Evolutionary conservation across 1,139 yeast genomes (phyloP).

Genomic region (Saccharomyces hybrid): DNA sequence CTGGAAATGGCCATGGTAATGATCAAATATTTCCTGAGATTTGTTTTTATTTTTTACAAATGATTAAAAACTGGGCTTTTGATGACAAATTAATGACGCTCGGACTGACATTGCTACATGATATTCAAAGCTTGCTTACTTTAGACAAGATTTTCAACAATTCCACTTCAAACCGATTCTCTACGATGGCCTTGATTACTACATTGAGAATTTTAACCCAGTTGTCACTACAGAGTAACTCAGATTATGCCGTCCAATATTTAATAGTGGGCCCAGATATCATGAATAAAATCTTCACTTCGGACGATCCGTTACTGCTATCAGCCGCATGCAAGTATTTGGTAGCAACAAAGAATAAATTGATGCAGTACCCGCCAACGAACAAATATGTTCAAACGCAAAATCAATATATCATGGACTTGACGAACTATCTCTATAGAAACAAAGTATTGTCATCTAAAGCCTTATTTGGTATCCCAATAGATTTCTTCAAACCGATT

Average conservation of each 20-base stretch:
- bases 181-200: not conserved
- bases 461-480: conserved; percentile 35
- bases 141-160: not conserved
- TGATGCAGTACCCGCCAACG: conserved; percentile 21
- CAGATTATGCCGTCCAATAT: not conserved
- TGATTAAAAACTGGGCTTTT: not conserved
- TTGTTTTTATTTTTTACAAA: not conserved
- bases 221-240: not conserved
- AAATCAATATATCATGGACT: conserved; percentile 51
- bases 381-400: conserved; percentile 34
- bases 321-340: too few species aligned
- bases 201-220: not conserved
- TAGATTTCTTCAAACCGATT: conserved; percentile 35
- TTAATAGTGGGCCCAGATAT: not conserved
- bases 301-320: too few species aligned
- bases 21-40: too few species aligned
- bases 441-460: conserved; percentile 39
- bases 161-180: not conserved
- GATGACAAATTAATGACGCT: not conserved
- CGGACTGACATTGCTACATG: not conserved
- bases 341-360: conserved; percentile 36
- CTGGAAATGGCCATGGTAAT: too few species aligned
- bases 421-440: conserved; percentile 58
- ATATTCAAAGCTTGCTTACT: not conserved
- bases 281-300: conserved; percentile 12